Conservation (phyloP, 164 flowering plant genomes). For the Chimonanthus salicifolius region DNA sequence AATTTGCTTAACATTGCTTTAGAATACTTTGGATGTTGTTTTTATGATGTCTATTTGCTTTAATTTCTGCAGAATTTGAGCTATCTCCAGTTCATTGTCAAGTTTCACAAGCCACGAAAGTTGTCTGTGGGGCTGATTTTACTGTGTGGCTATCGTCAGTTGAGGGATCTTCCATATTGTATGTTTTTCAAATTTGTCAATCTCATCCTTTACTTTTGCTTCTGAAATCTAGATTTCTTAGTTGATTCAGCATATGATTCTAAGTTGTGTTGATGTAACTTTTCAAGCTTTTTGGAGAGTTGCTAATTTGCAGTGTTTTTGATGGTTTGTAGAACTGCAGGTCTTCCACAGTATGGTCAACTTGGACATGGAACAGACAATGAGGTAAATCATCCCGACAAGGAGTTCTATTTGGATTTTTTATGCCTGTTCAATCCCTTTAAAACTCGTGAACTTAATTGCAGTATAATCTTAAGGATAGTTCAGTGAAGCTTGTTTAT, state of each 20-base stretch:
- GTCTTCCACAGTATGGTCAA: slow-evolving; percentile 96
- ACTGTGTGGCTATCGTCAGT: slow-evolving; percentile 88
- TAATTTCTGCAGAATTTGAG: slow-evolving; percentile 59
- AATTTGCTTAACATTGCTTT: background rate
- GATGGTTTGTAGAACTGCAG: slow-evolving; percentile 75
- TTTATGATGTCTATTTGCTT: background rate
- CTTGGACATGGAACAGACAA: slow-evolving; percentile 98
- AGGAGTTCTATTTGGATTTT: background rate
- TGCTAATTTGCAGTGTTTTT: slow-evolving; percentile 13
- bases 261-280: background rate
- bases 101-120: slow-evolving; percentile 60
- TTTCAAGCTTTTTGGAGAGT: background rate
- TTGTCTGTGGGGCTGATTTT: slow-evolving; percentile 91
- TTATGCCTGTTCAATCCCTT: background rate
- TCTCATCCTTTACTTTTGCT: slow-evolving; percentile 1
- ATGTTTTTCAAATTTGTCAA: slow-evolving; percentile 37
- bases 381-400: slow-evolving; percentile 52
- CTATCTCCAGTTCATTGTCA: slow-evolving; percentile 75
- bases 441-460: slow-evolving; percentile 10
- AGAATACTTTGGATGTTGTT: background rate
- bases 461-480: slow-evolving; percentile 94
- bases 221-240: background rate
- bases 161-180: slow-evolving; percentile 93
- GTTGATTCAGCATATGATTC: background rate
- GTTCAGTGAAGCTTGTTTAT: slow-evolving; percentile 90